Conservation (phyloP, 768 basidiomycete genomes). For the Punctularia strigosozonata region DNA sequence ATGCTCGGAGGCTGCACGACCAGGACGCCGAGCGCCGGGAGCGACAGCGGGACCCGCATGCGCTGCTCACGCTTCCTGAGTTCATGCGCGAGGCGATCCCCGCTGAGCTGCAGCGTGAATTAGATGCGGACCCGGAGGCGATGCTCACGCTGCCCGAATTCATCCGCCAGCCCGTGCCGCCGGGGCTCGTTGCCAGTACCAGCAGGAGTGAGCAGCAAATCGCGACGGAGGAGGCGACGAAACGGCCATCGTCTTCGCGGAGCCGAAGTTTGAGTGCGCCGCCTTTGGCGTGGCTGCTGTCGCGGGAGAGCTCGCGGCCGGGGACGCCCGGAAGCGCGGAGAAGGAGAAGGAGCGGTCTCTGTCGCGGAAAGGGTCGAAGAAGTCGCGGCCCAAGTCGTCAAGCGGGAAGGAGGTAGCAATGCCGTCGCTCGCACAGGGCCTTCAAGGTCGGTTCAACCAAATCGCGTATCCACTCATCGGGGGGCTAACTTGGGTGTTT, state of each 20-base stretch:
- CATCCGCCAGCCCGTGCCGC: constrained; percentile 36
- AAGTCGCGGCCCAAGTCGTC: constrained; percentile 9
- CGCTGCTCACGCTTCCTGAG: constrained; percentile 29
- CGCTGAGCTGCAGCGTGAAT: constrained; percentile 11
- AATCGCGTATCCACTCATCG: no score
- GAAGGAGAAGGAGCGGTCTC: no score
- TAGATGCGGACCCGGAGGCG: constrained; percentile 16
- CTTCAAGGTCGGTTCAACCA: no score
- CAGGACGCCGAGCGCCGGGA: constrained; percentile 63
- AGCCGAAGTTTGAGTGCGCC: constrained; percentile 49
- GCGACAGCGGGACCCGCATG: constrained; percentile 22
- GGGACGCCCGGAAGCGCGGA: no score
- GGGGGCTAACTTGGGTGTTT: no score
- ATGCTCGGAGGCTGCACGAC: constrained; percentile 58
- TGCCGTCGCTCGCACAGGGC: no score
- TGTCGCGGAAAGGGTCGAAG: constrained; percentile 7
- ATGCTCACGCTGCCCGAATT: constrained; percentile 29
- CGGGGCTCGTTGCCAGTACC: constrained; percentile 11
- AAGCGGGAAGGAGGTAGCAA: constrained; percentile 1
- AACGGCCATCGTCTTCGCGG: constrained; percentile 18
- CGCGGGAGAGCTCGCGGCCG: constrained; percentile 5
- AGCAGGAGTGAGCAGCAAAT: neutral
- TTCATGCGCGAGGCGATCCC: constrained; percentile 27
- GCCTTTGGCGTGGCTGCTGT: constrained; percentile 42
- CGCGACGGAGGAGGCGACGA: neutral